Evolutionary conservation across 352 stramenopile genomes (phyloP).

Genomic region (Hyaloperonospora arabidopsidis): DNA sequence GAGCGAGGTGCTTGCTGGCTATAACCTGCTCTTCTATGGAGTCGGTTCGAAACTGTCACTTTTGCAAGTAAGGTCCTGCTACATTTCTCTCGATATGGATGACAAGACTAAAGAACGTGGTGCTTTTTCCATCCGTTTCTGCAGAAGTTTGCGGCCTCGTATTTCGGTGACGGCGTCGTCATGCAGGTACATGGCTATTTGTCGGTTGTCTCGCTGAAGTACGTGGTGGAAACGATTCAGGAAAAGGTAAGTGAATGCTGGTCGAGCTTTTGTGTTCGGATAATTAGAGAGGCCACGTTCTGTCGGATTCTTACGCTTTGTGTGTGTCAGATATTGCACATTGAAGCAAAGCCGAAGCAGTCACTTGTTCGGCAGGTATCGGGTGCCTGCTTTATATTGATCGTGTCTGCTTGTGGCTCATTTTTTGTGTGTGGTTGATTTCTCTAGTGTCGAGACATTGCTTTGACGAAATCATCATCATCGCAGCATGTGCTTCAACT

Average conservation of each 20-base stretch:
- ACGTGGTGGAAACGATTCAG: conserved; percentile 31
- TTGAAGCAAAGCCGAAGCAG: conserved; percentile 21
- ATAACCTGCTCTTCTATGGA: conserved; percentile 50
- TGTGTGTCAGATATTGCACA: conserved; percentile 17
- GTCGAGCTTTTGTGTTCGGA: neutral
- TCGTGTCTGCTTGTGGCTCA: neutral
- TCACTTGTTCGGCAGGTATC: conserved; percentile 30
- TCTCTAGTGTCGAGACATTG: conserved; percentile 28
- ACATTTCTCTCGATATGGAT: no score
- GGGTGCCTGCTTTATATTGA: neutral
- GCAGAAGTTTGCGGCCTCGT: conserved; percentile 35
- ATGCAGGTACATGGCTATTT: conserved; percentile 55
- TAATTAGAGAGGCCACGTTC: no score
- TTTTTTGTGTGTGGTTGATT: conserved; percentile 2
- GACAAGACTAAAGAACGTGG: neutral
- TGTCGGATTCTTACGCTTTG: neutral
- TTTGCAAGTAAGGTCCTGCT: no score
- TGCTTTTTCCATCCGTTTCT: neutral
- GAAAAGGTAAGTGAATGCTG: conserved; percentile 19
- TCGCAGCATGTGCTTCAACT: conserved; percentile 15
- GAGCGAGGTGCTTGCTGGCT: conserved; percentile 34
- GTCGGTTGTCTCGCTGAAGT: conserved; percentile 40
- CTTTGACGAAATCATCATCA: conserved; percentile 9
- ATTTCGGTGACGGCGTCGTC: conserved; percentile 30
- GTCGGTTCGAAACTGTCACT: conserved; percentile 48